Base-by-base conservation (phyloP, 768 basidiomycete species). In the Terana coerulea region DNA sequence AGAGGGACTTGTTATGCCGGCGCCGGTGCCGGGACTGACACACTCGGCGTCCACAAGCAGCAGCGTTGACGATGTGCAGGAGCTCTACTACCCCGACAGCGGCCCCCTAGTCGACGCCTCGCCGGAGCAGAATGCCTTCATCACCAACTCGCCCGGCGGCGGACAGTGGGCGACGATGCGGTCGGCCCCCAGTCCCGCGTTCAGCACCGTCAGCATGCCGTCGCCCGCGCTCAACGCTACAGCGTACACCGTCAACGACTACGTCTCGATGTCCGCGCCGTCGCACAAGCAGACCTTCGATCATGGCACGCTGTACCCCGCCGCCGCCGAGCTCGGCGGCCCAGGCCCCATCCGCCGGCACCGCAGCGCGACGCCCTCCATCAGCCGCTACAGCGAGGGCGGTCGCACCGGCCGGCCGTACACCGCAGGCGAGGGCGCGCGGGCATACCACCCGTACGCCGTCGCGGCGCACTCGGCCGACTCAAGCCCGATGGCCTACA, bases 331-430 rank as follows among this genome's bases (percentile, higher is more conserved):
- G 11, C 61, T 76, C 58, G 60, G 73, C 36, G 77, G 72, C 11
- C 61, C 76, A n/a, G 84, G 86, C 9, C 84, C 86, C 9, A 74
- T 82, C 40, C 71, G 86, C 46, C 74, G 88, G 40, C 81, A 88
- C 61, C 75, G 88, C 49, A 88, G 86, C 65, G 87, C 86, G 77
- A 91, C 88, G 7, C 88, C 88, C 8, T 82, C 82, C 0, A 55
- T 83, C 25, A 66, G 74, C 40, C 75, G 82, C 47, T 75, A 69
- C 47, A 79, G 74, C 47, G 73, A 70, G 37, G 72, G 29, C 64
- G 75, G 52, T 78, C 81, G 55, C 56, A n/a, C n/a, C n/a, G n/a
- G n/a, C n/a, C 72, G 67, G 73, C 79, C 41, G 65, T 75, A 56
- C 73, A 71, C 61, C 63, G 72, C 57, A 59, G 67, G 58, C 69